Percentiles rank a stretch among this genome's conserved stretches.
These are phyloP conservation scores for Cadophora malorum DNA, from an alignment of 2,329 filamentous ascomycete genomes.

Conservation along the genomic window DNA sequence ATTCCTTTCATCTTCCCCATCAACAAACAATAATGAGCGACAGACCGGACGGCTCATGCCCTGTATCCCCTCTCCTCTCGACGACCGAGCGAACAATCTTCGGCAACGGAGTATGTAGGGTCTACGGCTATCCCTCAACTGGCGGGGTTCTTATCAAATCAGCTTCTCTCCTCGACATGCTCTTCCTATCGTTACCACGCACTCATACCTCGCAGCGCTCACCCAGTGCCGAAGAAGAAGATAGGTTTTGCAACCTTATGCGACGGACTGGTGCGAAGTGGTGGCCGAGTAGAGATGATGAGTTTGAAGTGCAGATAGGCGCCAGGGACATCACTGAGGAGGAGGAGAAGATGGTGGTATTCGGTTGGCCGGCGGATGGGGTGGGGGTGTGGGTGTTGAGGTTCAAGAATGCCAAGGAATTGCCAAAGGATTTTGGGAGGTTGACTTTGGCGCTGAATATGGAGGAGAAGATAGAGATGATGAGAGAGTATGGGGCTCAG, in stretches of 20 bases:
- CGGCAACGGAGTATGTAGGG: slow-evolving; percentile 1
- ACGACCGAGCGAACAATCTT: slow-evolving; percentile 8
- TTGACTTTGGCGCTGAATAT: slow-evolving; percentile 15
- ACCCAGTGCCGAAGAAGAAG: slow-evolving; percentile 7
- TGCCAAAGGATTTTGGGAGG: slow-evolving; percentile 19
- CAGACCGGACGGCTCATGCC: slow-evolving; percentile 12
- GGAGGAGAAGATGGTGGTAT: slow-evolving; percentile 12
- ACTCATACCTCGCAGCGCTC: slow-evolving; percentile 14
- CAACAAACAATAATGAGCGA: slow-evolving; percentile 8
- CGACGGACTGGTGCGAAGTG: slow-evolving; percentile 14
- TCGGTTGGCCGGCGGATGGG: slow-evolving; percentile 18
- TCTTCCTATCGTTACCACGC: slow-evolving; percentile 11
- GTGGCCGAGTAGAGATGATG: slow-evolving; percentile 16
- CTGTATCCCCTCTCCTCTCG: slow-evolving; percentile 4
- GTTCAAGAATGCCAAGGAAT: slow-evolving; percentile 8
- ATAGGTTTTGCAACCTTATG: slow-evolving; percentile 6
- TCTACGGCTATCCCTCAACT: slow-evolving; percentile 10
- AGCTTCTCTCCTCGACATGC: slow-evolving; percentile 12
- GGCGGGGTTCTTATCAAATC: slow-evolving; percentile 4
- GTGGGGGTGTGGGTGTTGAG: slow-evolving; percentile 17
- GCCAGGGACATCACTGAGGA: slow-evolving; percentile 7
- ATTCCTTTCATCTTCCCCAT: not conserved
- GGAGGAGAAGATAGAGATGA: slow-evolving; percentile 19
- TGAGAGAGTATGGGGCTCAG: slow-evolving; percentile 18
- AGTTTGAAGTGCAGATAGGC: slow-evolving; percentile 17